A percentile compares a stretch with the other conserved stretches of the same genome.
Evolutionary conservation across 176 grass and related monocot genomes (phyloP).

Genomic region (Luzula sylvatica): DNA sequence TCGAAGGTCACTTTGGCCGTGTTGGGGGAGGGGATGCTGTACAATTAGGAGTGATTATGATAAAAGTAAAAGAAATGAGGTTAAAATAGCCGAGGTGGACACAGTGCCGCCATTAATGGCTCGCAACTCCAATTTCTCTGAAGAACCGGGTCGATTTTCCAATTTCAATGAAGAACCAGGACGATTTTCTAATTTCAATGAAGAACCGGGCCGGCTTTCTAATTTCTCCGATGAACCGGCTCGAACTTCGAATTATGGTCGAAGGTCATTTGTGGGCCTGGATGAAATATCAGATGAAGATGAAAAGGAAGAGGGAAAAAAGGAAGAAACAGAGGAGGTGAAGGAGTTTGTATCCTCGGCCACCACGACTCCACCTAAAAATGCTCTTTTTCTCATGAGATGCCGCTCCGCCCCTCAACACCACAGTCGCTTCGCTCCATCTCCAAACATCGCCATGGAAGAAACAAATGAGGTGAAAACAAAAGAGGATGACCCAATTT

Average conservation of each 20-base stretch:
- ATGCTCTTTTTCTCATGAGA: conserved; percentile 93
- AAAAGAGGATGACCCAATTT: conserved; percentile 4
- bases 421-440: conserved; percentile 28
- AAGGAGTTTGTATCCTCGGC: conserved; percentile 39
- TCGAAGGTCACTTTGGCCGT: conserved; percentile 24
- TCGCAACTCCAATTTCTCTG: neutral
- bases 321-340: conserved; percentile 1
- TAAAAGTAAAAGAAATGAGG: neutral
- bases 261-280: neutral
- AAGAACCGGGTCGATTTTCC: neutral
- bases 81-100: conserved; percentile 3
- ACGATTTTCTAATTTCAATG: conserved; percentile 6
- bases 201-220: conserved; percentile 7
- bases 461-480: neutral
- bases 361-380: conserved; percentile 65
- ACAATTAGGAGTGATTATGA: conserved; percentile 21
- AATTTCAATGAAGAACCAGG: conserved; percentile 9
- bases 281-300: neutral
- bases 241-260: neutral
- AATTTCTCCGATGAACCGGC: conserved; percentile 9
- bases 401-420: conserved; percentile 94
- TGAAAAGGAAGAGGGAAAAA: neutral
- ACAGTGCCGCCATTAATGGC: neutral
- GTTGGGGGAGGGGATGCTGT: conserved; percentile 28
- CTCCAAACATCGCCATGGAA: conserved; percentile 6